Percentiles rank a stretch among this genome's conserved stretches.
These are phyloP conservation scores for Cryphonectria nitschkei DNA, from an alignment of 2,329 filamentous ascomycete species.

Conservation along the genomic window DNA sequence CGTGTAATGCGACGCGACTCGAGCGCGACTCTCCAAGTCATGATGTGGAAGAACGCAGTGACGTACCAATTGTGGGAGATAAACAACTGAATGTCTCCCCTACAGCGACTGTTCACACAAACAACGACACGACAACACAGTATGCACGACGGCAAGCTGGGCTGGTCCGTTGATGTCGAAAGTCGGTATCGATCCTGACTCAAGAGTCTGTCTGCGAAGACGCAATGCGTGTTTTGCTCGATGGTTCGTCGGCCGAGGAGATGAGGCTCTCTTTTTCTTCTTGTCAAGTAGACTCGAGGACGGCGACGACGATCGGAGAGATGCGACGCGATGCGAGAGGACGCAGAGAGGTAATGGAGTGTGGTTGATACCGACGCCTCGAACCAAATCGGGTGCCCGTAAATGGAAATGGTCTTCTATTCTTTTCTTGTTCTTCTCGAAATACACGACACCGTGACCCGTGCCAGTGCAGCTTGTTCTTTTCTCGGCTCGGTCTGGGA, in stretches of 20 bases:
- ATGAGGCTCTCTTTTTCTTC: slow-evolving; percentile 7
- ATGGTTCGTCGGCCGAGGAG: slow-evolving; percentile 28
- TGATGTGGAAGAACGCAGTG: slow-evolving; percentile 43
- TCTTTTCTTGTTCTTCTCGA: slow-evolving; percentile 34
- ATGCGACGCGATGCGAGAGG: slow-evolving; percentile 25
- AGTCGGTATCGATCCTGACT: slow-evolving; percentile 39
- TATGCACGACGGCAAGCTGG: slow-evolving; percentile 26
- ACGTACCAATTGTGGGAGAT: slow-evolving; percentile 78
- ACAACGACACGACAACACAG: slow-evolving; percentile 25
- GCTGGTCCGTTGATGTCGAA: slow-evolving; percentile 33
- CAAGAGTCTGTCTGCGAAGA: slow-evolving; percentile 28
- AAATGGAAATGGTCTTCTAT: slow-evolving; percentile 33
- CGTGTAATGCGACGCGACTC: slow-evolving; percentile 32
- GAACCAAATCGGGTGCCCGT: slow-evolving; percentile 30
- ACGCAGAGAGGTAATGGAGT: slow-evolving; percentile 6
- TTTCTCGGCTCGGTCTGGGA: slow-evolving; percentile 27
- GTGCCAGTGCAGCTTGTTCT: slow-evolving; percentile 10
- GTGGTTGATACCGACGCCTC: slow-evolving; percentile 30
- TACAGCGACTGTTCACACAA: slow-evolving; percentile 46
- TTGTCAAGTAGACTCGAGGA: slow-evolving; percentile 27
- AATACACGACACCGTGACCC: too few relatives aligned
- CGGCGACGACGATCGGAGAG: slow-evolving; percentile 29
- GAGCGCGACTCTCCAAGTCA: slow-evolving; percentile 31
- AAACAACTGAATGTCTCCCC: slow-evolving; percentile 99
- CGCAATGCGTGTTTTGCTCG: slow-evolving; percentile 29